Percentiles rank a stretch among this genome's conserved stretches.
Conservation (phyloP, 73 alveolate genomes). For the Uronychia binucleata region DNA sequence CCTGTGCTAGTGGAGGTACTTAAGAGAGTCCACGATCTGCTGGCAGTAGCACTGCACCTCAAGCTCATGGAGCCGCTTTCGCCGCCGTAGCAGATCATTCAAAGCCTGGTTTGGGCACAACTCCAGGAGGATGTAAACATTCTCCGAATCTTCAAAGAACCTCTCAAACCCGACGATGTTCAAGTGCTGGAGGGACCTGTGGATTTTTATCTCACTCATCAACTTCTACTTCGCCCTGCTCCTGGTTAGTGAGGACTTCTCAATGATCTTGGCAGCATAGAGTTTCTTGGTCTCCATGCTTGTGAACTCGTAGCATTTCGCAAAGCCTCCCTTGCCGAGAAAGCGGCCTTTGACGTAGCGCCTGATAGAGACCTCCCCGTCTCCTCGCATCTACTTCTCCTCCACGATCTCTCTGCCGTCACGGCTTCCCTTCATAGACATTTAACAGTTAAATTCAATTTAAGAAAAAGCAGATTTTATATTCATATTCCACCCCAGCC, state of each 20-base stretch:
- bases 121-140: slow-evolving; percentile 82
- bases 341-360: slow-evolving; percentile 69
- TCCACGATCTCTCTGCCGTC: neutral
- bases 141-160: slow-evolving; percentile 84
- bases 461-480: neutral
- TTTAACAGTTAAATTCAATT: neutral
- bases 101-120: slow-evolving; percentile 84
- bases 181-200: slow-evolving; percentile 77
- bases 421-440: neutral
- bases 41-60: slow-evolving; percentile 80
- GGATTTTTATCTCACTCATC: slow-evolving; percentile 84
- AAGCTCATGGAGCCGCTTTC: slow-evolving; percentile 82
- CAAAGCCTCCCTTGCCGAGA: slow-evolving; percentile 91
- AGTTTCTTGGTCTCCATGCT: slow-evolving; percentile 68
- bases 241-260: slow-evolving; percentile 73
- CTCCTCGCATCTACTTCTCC: neutral
- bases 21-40: slow-evolving; percentile 72
- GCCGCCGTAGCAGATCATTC: slow-evolving; percentile 75
- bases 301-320: slow-evolving; percentile 83
- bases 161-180: slow-evolving; percentile 83
- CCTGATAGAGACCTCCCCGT: slow-evolving; percentile 58
- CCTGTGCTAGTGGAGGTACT: slow-evolving; percentile 74
- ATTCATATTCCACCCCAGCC: neutral
- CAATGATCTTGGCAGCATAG: slow-evolving; percentile 82
- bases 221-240: slow-evolving; percentile 82